Evolutionary conservation across 805 yeast genomes (phyloP).

Genomic region (Candida anglica): DNA sequence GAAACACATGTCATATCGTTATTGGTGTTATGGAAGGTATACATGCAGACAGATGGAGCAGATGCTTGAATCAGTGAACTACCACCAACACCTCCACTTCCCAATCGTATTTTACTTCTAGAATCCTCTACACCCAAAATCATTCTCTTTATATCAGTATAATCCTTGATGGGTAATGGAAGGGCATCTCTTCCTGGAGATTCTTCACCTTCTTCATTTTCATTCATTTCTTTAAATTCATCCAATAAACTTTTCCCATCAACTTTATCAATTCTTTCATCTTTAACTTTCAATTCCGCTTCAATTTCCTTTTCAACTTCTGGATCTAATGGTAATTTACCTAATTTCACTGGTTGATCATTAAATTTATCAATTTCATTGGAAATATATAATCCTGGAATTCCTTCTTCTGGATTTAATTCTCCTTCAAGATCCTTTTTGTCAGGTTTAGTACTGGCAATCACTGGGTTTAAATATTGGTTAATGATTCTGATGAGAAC

Average conservation of each 20-base stretch:
- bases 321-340: conserved; percentile 80
- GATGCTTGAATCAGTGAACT: conserved; percentile 57
- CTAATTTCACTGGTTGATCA: conserved; percentile 71
- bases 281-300: conserved; percentile 76
- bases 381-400: conserved; percentile 40
- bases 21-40: conserved; percentile 94
- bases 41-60: conserved; percentile 95
- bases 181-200: conserved; percentile 71
- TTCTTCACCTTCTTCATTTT: conserved; percentile 46
- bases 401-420: conserved; percentile 50
- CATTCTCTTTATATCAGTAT: conserved; percentile 75
- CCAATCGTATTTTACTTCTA: conserved; percentile 66
- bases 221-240: conserved; percentile 42
- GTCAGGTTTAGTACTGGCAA: conserved; percentile 39
- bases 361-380: conserved; percentile 58
- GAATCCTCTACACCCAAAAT: conserved; percentile 79
- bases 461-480: conserved; percentile 64
- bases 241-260: conserved; percentile 35
- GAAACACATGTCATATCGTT: conserved; percentile 82
- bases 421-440: conserved; percentile 41
- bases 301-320: conserved; percentile 82
- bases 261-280: conserved; percentile 42
- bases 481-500: conserved; percentile 81
- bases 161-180: conserved; percentile 83
- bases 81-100: conserved; percentile 22